Evolutionary conservation across 257 asterid genomes (phyloP), one percentile per base, ranked within the genome.

Genomic region (Nicotiana sylvestris): DNA sequence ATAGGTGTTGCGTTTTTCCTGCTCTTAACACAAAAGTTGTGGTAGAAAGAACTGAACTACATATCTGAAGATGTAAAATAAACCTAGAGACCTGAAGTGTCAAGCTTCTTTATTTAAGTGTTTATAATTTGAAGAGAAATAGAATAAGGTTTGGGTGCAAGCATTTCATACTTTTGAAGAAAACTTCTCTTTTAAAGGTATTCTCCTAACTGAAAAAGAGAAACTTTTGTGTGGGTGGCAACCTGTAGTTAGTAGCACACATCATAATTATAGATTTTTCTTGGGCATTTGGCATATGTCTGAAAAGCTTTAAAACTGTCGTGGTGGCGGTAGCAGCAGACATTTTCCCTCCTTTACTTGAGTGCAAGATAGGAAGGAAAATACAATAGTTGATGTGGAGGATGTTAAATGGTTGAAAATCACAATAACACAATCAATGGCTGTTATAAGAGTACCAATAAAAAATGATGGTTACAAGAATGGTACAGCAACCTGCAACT

Each of bases 241-340:
- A 4, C 61, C 18, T 68, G 2, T 68, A 18, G 32, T 37, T n/a
- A 37, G 77, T 68, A 68, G 56, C 56, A 37, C 32, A 68, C 18
- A 68, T 68, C 32, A 68, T 68, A 68, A 68, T 68, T 35, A 35
- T 27, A 37, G 77, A 68, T 7, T 15, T 4, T 17, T 53, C n/a
- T 68, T 68, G 37, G 46, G 77, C 77, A 68, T 68, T 68, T 68
- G 77, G 77, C 30, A 37, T 68, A 17, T 68, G 27, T 68, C 77
- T 68, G 17, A 29, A n/a, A 68, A 68, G 56, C 27, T 30, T n/a
- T 68, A 35, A 37, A 68, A 68, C n/a, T 68, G 56, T 68, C 17
- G 56, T 18, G 61, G 61, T 4, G 56, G 77, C 2, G 9, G 32
- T 29, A 18, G 9, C 32, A 37, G 16, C 10, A 37, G 17, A 37